Evolutionary conservation across 768 basidiomycete genomes (phyloP), one percentile per base, ranked within the genome.

Genomic region (Mycena filopes): DNA sequence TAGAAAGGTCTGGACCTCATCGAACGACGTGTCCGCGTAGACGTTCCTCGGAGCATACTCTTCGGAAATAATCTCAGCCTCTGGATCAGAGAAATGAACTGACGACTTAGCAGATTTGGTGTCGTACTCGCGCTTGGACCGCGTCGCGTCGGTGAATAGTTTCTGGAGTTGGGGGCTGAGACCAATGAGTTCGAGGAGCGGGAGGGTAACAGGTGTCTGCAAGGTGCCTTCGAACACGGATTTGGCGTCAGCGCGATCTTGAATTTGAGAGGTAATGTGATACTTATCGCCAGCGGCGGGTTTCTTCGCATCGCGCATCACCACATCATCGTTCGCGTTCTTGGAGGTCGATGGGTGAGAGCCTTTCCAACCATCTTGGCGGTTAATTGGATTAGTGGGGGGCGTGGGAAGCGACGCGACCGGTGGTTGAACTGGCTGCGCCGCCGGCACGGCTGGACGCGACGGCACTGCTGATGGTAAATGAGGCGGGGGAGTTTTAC

Each of bases 91-190:
- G 28, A 26, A 21, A 38, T 13, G 21, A 21, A 59, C 6, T 5
- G 40, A 46, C 20, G 45, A 55, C 65, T 66, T 58, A 60, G 65
- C 53, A 33, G 28, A 8, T 50, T 66, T 66, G 10, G 40, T 43
- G 0, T 3, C 2, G 11, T 66, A 66, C 3, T 66, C 65, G 16
- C 65, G 50, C 10, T 40, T 36, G 0, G 45, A 16, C 2, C 53
- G 57, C 0, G 65, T 66, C 4, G 65, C 43, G 7, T 66, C 58
- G 2, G 20, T 41, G 38, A 66, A n/a, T 0, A 66, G n/a, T 20
- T 66, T 66, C 21, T 66, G 65, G 4, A 66, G 58, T 1, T 20
- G 23, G 0, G 65, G 65, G 15, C 65, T 66, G 0, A 20, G 1
- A 1, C 65, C 65, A 4, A 66, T n/a, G 11, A 60, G n/a, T 10